A percentile compares a stretch with the other conserved stretches of the same genome.
These are phyloP conservation scores for Chytridiales sp. DNA, from an alignment of 371 early-diverging fungal genomes.

Conservation along the genomic window DNA sequence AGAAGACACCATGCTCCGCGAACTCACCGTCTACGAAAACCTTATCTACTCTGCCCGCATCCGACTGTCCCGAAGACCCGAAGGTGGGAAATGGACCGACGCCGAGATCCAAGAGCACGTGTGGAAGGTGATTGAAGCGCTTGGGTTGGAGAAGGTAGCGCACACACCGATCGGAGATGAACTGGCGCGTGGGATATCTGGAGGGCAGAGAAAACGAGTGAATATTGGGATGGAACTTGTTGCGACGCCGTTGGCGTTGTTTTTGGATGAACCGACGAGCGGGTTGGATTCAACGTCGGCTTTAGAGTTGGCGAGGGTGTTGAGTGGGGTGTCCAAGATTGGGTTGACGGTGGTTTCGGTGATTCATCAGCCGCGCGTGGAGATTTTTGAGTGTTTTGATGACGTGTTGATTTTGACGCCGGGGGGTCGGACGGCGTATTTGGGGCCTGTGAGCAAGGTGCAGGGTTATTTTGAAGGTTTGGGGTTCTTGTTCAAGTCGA, in stretches of 20 bases:
- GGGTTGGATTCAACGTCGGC: slow-evolving; percentile 75
- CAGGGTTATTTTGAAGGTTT: slow-evolving; percentile 36
- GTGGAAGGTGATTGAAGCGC: slow-evolving; percentile 53
- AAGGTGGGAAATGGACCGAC: slow-evolving; percentile 47
- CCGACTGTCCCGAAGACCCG: slow-evolving; percentile 62
- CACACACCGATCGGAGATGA: slow-evolving; percentile 67
- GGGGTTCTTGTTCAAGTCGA: slow-evolving; percentile 32
- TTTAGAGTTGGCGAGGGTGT: slow-evolving; percentile 31
- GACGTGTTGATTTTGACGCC: slow-evolving; percentile 76
- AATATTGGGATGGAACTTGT: slow-evolving; percentile 88
- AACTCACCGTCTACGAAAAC: slow-evolving; percentile 50
- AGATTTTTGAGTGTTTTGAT: slow-evolving; percentile 88
- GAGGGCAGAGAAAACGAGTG: slow-evolving; percentile 87
- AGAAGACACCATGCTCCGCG: slow-evolving; percentile 66
- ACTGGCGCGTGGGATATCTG: slow-evolving; percentile 68
- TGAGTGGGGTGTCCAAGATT: slow-evolving; percentile 28
- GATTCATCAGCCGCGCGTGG: slow-evolving; percentile 90
- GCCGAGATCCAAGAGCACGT: slow-evolving; percentile 54
- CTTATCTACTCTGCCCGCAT: slow-evolving; percentile 63
- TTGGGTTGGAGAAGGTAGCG: slow-evolving; percentile 59
- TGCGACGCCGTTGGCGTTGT: slow-evolving; percentile 70
- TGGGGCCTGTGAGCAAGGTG: slow-evolving; percentile 53
- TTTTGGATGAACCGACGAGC: slow-evolving; percentile 89
- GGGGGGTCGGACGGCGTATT: slow-evolving; percentile 75
- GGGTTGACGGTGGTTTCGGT: slow-evolving; percentile 78